Evolutionary conservation across 202 grass and related monocot genomes (phyloP), one percentile per base, ranked within the genome.

Genomic region (Bolboschoenoplectus hybrid): DNA sequence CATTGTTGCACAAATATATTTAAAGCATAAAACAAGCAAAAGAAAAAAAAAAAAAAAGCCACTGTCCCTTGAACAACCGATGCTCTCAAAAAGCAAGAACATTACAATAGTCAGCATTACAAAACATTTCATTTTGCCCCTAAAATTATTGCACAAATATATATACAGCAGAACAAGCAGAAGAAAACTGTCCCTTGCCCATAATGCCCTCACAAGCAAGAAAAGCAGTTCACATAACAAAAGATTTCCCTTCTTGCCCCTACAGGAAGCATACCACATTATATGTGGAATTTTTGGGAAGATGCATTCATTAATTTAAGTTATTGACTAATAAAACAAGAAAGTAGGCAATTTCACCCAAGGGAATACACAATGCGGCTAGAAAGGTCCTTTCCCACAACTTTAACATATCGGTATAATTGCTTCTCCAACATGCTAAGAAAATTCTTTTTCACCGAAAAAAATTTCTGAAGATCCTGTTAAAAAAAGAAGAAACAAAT

Each of bases 381-480:
- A 2, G 92, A 89, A 52, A 98, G 92, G 86, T 96, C 90, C 77
- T 90, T 96, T 35, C 97, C 93, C 17, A 94, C 86, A n/a, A 90
- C 93, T 57, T 91, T 85, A 17, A 63, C 82, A 43, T 91, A 98
- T 82, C 74, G 85, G 74, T 86, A 81, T 26, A 98, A 20, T 62
- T 96, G 87, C 46, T 82, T 90, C 81, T 92, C 93, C 63, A 98
- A 81, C 12, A 74, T 74, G 34, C 17, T 69, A 69, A 95, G 53
- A 86, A 72, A 74, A 49, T 53, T 67, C 80, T 87, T 92, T 45
- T 87, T 67, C 64, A 91, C 80, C 71, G 84, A 87, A 85, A 92
- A 81, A 36, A 84, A 73, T 64, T 85, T 82, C 63, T 92, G 84
- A 91, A 98, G 83, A 63, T 96, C 93, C 97, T 98, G 87, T 11